Base-by-base conservation (phyloP, 2,329 filamentous ascomycete genomes). In the Hymenoscyphus salicellus region DNA sequence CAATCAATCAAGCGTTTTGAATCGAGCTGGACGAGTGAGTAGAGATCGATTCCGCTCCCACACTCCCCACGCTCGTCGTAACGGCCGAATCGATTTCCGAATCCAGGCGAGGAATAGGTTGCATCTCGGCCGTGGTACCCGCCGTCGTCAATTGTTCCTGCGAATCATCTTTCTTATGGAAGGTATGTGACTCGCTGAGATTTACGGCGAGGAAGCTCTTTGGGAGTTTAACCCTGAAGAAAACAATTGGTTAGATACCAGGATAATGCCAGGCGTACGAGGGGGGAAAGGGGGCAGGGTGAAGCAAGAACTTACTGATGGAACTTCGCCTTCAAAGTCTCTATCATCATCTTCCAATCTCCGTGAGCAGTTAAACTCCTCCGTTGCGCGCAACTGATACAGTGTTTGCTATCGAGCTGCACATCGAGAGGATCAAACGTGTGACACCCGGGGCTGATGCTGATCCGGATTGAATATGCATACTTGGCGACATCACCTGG, bases 281-380 rank as follows among this genome's bases (percentile, higher is more conserved):
- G 30, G 33, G 28, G 38, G 41, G 26, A 52, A 20, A 10, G n/a
- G 46, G 10, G n/a, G 20, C 5, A 8, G 16, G 2, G 10, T 6
- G 8, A 23, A 49, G 17, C n/a, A n/a, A n/a, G 17, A 28, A 65
- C 89, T 80, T 83, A 94, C 90, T 93, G 93, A 75, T 97, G 91
- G 75, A 99, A 98, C 74, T 97, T 98, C 59, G 91, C 94, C 70
- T 93, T 87, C 68, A 99, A 81, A 1, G 93, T 98, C 79, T 97
- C 93, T 70, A 99, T 91, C n/a, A 99, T 91, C 72, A 94, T 87
- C 78, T 96, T 94, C 94, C 95, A 99, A 77, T 99, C 92, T 43
- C 88, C 88, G 78, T 99, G 96, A 2, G 91, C 86, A 2, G 94
- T 98, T 72, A 99, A 80, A 75, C 92, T 96, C 67, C 95, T 85